Evolutionary conservation across 768 basidiomycete species (phyloP), one percentile per base, ranked within the genome.

Genomic region (Macrolepiota dolichaula): DNA sequence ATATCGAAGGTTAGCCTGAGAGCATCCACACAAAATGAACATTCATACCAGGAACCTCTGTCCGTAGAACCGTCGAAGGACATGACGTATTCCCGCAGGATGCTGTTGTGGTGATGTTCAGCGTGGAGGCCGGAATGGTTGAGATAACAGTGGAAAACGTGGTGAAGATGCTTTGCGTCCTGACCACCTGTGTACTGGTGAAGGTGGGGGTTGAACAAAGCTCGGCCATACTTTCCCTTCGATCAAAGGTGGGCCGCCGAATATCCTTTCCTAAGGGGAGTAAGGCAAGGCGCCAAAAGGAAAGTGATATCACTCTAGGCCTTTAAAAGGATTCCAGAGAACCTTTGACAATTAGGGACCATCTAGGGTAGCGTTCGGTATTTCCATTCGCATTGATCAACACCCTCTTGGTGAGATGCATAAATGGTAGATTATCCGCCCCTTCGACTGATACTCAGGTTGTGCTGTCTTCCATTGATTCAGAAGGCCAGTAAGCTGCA

Each of bases 201-300:
- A 71, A 70, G 6, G 80, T 82, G 51, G 82, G 76, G 54, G 73
- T 70, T 22, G 79, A 69, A 65, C 82, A 84, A 57, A 80, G 68
- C 69, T 74, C 73, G 12, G 73, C 65, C 73, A 74, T 74, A 27
- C 27, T 61, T 52, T 12, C n/a, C 32, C n/a, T n/a, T 11, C 29
- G 27, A 40, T 47, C 11, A 19, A 38, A 36, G 17, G 13, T 10
- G 19, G 40, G 47, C 25, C 47, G 11, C 22, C 22, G 5, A 12
- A 22, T 27, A 11, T 24, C 22, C 25, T 49, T 22, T 19, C 12
- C 24, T 32, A 32, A n/a, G 27, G 52, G 52, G 19, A 54, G 19
- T 19, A 19, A n/a, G 52, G 47, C 19, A 24, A 13, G 12, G 40
- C 13, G 40, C 40, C 13, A 42, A 11, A 42, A n/a, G 40, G 13